Base-by-base conservation (phyloP, 768 basidiomycete species). In the Symmetrospora coprosmae region DNA sequence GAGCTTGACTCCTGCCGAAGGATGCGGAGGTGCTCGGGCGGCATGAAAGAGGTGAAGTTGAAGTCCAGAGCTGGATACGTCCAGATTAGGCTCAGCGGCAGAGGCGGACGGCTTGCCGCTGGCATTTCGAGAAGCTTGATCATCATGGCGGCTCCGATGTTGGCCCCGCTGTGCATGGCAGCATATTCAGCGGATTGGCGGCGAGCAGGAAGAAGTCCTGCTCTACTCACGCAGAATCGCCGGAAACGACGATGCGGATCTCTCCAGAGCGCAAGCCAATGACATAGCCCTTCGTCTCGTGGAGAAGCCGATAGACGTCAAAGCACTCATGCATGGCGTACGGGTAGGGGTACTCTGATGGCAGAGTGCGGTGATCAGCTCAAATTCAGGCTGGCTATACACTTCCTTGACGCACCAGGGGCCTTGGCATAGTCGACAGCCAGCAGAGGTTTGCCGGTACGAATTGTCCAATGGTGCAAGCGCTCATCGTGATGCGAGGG, bases 181-280 rank as follows among this genome's bases (percentile, higher is more conserved):
- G 23, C 17, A 47, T 28, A 23, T 28, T 13, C 17, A 48, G 16
- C 23, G 31, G 52, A 38, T 47, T n/a, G 48, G n/a, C 2, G 35
- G 27, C 14, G n/a, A n/a, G n/a, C n/a, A n/a, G n/a, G n/a, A n/a
- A n/a, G n/a, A n/a, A n/a, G n/a, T n/a, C n/a, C n/a, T n/a, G n/a
- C n/a, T n/a, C n/a, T 9, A 78, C 90, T 75, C 72, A 94, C 91
- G 94, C 94, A n/a, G 92, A 97, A 74, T 99, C 94, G 1, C 92
- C 91, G 4, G 83, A 81, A 48, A 94, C 68, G 59, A 96, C 80
- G 28, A 90, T 76, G 65, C 82, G 83, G 19, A 96, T 74, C 87
- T 87, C 16, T 83, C 83, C 52, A 2, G 31, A 35, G 8, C 49
- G 34, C 82, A 97, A 88, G 4, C 92, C 92, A 53, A 99, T 81